phyloP scores from a whole-genome alignment of 805 yeast species.

The Nakazawaea laoshanensis region DNA sequence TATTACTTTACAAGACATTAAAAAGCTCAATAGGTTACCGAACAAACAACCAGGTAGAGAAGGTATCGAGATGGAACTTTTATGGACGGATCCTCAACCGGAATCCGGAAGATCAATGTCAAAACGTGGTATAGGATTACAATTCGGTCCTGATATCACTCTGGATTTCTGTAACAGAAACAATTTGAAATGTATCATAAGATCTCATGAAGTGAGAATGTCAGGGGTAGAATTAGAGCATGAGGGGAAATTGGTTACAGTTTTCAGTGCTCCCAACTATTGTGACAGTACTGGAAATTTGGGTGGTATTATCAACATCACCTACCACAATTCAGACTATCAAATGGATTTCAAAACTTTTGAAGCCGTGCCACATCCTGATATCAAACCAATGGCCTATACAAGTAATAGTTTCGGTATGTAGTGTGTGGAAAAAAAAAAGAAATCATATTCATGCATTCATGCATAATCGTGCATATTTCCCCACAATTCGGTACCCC shows the following conservation, averaged over 20 bases:
- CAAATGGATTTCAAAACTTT: constrained; percentile 52
- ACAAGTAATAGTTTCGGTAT: constrained; percentile 37
- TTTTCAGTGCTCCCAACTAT: constrained; percentile 97
- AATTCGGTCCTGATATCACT: constrained; percentile 95
- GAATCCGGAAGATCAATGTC: constrained; percentile 75
- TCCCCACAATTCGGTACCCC: too few relatives aligned
- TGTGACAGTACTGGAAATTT: constrained; percentile 88
- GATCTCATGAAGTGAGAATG: constrained; percentile 95
- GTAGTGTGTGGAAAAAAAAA: too few relatives aligned
- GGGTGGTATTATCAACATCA: constrained; percentile 82
- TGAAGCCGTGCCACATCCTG: constrained; percentile 84
- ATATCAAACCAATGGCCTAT: constrained; percentile 92
- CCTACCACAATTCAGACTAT: constrained; percentile 32
- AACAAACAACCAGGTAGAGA: constrained; percentile 77
- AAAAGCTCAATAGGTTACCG: constrained; percentile 58
- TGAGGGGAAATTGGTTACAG: constrained; percentile 77
- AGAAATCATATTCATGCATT: too few relatives aligned
- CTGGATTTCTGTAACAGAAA: constrained; percentile 66
- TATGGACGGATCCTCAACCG: constrained; percentile 95
- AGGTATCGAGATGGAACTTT: constrained; percentile 90
- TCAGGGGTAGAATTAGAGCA: constrained; percentile 87
- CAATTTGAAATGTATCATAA: constrained; percentile 66
- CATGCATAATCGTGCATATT: too few relatives aligned
- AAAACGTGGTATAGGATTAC: constrained; percentile 91
- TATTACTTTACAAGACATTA: constrained; percentile 66